These are phyloP conservation scores for Phytophthora fragariae DNA, from an alignment of 352 stramenopile genomes.

Conservation along the genomic window DNA sequence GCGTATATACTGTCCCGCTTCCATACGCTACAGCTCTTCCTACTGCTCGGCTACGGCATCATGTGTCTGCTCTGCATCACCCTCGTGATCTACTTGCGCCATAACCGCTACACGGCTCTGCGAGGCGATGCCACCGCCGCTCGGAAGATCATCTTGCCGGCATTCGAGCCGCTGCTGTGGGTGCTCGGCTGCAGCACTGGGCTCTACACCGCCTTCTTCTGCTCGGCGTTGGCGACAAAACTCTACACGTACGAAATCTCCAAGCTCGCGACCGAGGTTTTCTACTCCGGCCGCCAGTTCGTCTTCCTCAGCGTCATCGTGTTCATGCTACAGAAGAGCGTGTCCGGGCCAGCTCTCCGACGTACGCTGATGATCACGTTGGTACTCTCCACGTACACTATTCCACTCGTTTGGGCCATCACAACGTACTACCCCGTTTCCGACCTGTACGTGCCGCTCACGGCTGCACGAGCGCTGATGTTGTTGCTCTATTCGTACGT, in stretches of 20 bases:
- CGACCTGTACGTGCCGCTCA: constrained; percentile 52
- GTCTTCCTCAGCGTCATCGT: constrained; percentile 66
- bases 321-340: constrained; percentile 74
- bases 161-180: constrained; percentile 66
- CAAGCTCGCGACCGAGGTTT: constrained; percentile 62
- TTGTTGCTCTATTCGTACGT: constrained; percentile 66
- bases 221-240: constrained; percentile 42
- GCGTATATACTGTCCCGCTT: constrained; percentile 49
- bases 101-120: constrained; percentile 54
- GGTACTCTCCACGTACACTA: constrained; percentile 54
- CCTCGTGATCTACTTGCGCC: constrained; percentile 59
- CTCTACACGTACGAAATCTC: constrained; percentile 61
- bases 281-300: constrained; percentile 71
- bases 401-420: constrained; percentile 53
- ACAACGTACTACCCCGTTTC: constrained; percentile 40
- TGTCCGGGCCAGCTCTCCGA: constrained; percentile 55
- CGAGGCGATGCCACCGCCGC: constrained; percentile 53
- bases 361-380: constrained; percentile 54
- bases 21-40: constrained; percentile 63
- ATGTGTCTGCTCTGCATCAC: constrained; percentile 60
- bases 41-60: constrained; percentile 63
- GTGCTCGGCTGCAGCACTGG: constrained; percentile 51
- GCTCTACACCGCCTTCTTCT: constrained; percentile 62
- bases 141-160: constrained; percentile 68
- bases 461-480: constrained; percentile 40